phyloP scores from a whole-genome alignment of 2,329 filamentous ascomycete genomes.

The Aspergillus sp. region DNA sequence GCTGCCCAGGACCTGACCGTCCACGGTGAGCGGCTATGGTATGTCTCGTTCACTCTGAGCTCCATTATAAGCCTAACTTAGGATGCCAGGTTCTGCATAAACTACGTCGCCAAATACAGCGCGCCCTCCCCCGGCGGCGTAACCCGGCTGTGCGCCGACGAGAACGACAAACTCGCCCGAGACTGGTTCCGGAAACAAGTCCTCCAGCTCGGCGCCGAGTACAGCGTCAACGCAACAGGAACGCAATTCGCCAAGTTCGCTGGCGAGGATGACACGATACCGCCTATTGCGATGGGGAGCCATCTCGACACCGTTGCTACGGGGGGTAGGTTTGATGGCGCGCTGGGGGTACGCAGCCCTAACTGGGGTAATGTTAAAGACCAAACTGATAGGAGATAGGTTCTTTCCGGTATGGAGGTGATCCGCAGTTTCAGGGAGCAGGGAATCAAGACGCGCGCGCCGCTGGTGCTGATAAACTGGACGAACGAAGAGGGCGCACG shows the following conservation, averaged over 20 bases:
- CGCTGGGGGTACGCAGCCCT: background rate
- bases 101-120: background rate
- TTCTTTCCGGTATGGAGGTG: background rate
- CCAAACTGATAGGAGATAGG: background rate
- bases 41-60: background rate
- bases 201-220: background rate
- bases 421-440: conserved; percentile 1
- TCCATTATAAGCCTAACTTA: too few relatives aligned
- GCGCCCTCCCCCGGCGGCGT: background rate
- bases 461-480: background rate
- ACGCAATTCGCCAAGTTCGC: background rate
- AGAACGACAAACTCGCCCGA: background rate
- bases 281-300: background rate
- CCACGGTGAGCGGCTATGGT: background rate
- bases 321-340: background rate
- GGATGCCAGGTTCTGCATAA: background rate
- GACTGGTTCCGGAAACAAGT: background rate
- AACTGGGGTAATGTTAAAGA: background rate
- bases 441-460: background rate
- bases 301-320: background rate
- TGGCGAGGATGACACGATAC: background rate
- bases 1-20: background rate
- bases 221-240: background rate
- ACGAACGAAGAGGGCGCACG: background rate
- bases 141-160: background rate